phyloP scores from a whole-genome alignment of 805 yeast species.

The Lipomyces mesembrius region DNA sequence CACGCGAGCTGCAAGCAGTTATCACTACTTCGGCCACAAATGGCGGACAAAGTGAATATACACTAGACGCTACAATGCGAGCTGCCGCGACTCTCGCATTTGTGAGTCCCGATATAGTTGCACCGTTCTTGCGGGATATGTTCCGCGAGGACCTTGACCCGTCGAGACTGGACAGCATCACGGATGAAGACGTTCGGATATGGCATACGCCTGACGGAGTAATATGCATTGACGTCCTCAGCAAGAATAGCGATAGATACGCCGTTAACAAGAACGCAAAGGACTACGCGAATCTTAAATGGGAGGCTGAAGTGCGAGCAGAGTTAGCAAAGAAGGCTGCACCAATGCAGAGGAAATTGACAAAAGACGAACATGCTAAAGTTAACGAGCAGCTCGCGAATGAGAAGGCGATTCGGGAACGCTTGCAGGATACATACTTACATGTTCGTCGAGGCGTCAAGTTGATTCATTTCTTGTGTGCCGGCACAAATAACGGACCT shows the following conservation, averaged over 20 bases:
- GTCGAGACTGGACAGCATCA: conserved; percentile 48
- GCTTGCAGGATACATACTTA: conserved; percentile 50
- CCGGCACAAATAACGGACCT: conserved; percentile 69
- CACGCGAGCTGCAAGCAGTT: conserved; percentile 39
- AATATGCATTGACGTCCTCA: conserved; percentile 67
- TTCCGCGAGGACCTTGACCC: conserved; percentile 53
- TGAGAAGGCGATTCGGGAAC: conserved; percentile 62
- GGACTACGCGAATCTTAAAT: conserved; percentile 81
- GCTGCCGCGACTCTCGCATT: conserved; percentile 53
- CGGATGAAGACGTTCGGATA: conserved; percentile 59
- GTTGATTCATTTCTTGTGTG: conserved; percentile 57
- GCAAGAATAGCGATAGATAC: conserved; percentile 49
- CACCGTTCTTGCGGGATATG: conserved; percentile 55
- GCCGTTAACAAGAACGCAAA: conserved; percentile 71
- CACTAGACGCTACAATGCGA: conserved; percentile 40
- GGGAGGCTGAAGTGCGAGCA: conserved; percentile 85
- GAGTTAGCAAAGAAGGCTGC: conserved; percentile 57
- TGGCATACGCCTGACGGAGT: conserved; percentile 74
- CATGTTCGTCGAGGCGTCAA: conserved; percentile 56
- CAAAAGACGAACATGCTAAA: conserved; percentile 74
- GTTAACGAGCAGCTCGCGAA: conserved; percentile 65
- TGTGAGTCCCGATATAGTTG: conserved; percentile 60
- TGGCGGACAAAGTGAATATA: conserved; percentile 38
- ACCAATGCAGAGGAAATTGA: conserved; percentile 54
- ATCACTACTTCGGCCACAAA: conserved; percentile 42